Evolutionary conservation across 1,284 basidiomycete species (phyloP).

Genomic region (Cystobasidium sp.): DNA sequence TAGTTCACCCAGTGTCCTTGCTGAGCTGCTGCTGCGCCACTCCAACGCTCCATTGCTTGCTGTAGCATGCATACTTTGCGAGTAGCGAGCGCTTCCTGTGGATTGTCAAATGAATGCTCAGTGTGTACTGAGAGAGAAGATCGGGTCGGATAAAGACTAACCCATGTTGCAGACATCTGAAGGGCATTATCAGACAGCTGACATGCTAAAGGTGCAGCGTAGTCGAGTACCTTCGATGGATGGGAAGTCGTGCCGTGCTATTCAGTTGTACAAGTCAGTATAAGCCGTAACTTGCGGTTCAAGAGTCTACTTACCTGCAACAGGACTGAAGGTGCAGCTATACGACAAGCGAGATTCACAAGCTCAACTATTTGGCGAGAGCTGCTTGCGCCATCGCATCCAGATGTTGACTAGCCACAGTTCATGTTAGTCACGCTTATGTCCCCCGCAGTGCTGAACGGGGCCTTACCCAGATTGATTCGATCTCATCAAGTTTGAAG

Average conservation of each 20-base stretch:
- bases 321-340: slow-evolving; percentile 30
- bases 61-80: slow-evolving; percentile 38
- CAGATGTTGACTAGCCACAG: background rate
- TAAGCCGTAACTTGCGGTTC: background rate
- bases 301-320: background rate
- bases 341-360: slow-evolving; percentile 25
- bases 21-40: background rate
- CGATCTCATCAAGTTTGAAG: slow-evolving; percentile 24
- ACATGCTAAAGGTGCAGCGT: background rate
- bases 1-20: slow-evolving; percentile 38
- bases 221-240: background rate
- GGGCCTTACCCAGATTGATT: slow-evolving; percentile 25
- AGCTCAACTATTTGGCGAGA: slow-evolving; percentile 4
- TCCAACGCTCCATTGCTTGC: slow-evolving; percentile 27
- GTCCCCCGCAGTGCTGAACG: background rate
- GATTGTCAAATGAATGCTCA: background rate
- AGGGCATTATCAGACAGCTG: slow-evolving; percentile 29
- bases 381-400: background rate
- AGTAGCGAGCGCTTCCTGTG: slow-evolving; percentile 40
- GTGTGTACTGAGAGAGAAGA: too few relatives aligned
- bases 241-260: background rate
- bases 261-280: background rate
- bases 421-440: background rate
- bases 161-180: slow-evolving; percentile 29
- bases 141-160: too few relatives aligned